Evolutionary conservation across 2,329 filamentous ascomycete genomes (phyloP), one percentile per base, ranked within the genome.

Genomic region (Xylaria sp.): DNA sequence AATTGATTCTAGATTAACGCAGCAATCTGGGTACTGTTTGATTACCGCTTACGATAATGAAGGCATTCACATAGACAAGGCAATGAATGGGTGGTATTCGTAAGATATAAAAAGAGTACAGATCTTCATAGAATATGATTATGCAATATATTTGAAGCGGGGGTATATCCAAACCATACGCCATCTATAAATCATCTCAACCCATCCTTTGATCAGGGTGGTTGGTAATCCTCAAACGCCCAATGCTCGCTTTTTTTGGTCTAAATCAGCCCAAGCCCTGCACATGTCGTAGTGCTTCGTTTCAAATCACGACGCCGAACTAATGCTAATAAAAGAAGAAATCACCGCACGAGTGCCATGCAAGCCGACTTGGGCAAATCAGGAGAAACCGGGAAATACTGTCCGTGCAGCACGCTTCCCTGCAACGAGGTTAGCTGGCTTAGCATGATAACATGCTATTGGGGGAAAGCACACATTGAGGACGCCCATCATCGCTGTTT

Each of bases 371-470:
- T 39, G 56, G 55, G 25, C 55, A 52, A 58, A 66, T 74, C 56
- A 76, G 65, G 72, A 68, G 66, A 77, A 78, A 20, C 75, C 76
- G 15, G 83, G 83, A 62, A 85, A 85, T 61, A 85, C 77, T 52
- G 83, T 83, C 43, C 80, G 78, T 63, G 83, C 75, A 62, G 78
- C 80, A 66, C 80, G 82, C 62, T 81, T 81, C 83, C 83, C 83
- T 85, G 63, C 54, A 46, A 51, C 62, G 64, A 46, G 55, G 70
- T 77, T 68, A 78, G 73, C 48, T 48, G 28, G 25, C 36, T 64
- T 56, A 46, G 54, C 18, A 57, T 9, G 33, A 60, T 10, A 25
- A n/a, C 13, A 66, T 36, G n/a, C 23, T 33, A 20, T 51, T 25
- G 8, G 33, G 58, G 25, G 46, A 23, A 55, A n/a, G 58, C 77